Base-by-base conservation (phyloP, 1,284 basidiomycete genomes). In the Tylopilus sp. region DNA sequence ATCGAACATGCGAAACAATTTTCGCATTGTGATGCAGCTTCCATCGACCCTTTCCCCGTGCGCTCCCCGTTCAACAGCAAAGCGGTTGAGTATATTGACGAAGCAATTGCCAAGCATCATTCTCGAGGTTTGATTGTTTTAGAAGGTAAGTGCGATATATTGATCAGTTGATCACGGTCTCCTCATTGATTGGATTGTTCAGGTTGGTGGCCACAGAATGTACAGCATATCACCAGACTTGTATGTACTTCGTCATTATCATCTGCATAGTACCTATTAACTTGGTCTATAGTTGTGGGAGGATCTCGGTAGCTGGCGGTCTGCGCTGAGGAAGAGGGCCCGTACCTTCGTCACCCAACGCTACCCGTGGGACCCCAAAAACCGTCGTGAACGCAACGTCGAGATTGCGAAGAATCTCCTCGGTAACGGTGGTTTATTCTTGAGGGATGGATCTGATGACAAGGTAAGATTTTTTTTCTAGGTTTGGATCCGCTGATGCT, bases 351-450 rank as follows among this genome's bases (percentile, higher is more conserved):
- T 66, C 26, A 24, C 6, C 0, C 53, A 69, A 10, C 7, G 26
- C 9, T 69, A 69, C 13, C 8, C 56, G 29, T 69, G 63, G 68
- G 58, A 65, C 7, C n/a, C n/a, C n/a, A n/a, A n/a, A n/a, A n/a
- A n/a, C n/a, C n/a, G n/a, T n/a, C n/a, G n/a, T n/a, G n/a, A 53
- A 0, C 13, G 3, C 0, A 68, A 68, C 36, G 19, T 53, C 9
- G 19, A 58, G 8, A 68, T 69, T 24, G 44, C 54, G 0, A 62
- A 57, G 6, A 6, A 39, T 6, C 62, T 69, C 12, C 18, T 69
- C 7, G 64, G 49, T 6, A 15, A 57, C 29, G 18, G 57, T 16
- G 38, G 38, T 15, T 1, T 29, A 4, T 68, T 69, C 33, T 49
- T 68, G 24, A 62, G 24, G 18, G 26, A 67, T 51, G 61, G 67